A percentile compares a stretch with the other conserved stretches of the same genome.
Conservation (phyloP, 345 rosid species). For the Eucalyptus microcorys region DNA sequence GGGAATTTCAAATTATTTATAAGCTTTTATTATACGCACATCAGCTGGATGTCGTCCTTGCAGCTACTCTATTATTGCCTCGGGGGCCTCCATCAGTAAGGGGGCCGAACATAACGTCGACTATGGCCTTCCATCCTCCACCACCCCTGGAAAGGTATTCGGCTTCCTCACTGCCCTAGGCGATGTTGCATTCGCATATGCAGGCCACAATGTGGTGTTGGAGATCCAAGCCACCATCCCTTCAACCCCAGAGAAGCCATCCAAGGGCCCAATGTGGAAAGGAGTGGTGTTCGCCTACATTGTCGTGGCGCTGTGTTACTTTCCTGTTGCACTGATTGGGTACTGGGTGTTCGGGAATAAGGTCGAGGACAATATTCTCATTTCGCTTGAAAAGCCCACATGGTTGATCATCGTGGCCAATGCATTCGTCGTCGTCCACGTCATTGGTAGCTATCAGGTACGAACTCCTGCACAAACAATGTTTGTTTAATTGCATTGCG, state of each 20-base stretch:
- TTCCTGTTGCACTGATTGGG: conserved; percentile 65
- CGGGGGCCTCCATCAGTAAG: conserved; percentile 46
- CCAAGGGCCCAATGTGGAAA: conserved; percentile 83
- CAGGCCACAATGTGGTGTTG: conserved; percentile 72
- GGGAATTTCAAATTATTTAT: background rate
- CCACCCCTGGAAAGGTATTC: conserved; percentile 31
- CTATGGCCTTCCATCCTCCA: conserved; percentile 28
- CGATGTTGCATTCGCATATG: conserved; percentile 77
- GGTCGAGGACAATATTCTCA: conserved; percentile 56
- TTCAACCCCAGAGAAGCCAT: conserved; percentile 65
- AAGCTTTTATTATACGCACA: background rate
- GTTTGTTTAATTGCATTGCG: background rate
- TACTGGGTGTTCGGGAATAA: conserved; percentile 44
- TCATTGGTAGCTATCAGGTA: conserved; percentile 80
- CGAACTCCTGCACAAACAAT: background rate
- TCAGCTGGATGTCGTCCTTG: background rate
- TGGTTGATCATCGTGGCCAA: conserved; percentile 63
- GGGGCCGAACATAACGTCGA: conserved; percentile 33
- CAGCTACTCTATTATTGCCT: conserved; percentile 77
- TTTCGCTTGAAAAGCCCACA: conserved; percentile 48
- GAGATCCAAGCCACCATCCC: conserved; percentile 91
- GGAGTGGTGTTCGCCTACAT: conserved; percentile 63
- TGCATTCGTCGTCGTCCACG: conserved; percentile 59
- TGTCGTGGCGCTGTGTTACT: conserved; percentile 59
- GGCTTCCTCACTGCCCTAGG: conserved; percentile 65